A percentile compares a stretch with the other conserved stretches of the same genome.
Conservation (phyloP, 2,329 filamentous ascomycete species). For the Cyphellophora attinorum region DNA sequence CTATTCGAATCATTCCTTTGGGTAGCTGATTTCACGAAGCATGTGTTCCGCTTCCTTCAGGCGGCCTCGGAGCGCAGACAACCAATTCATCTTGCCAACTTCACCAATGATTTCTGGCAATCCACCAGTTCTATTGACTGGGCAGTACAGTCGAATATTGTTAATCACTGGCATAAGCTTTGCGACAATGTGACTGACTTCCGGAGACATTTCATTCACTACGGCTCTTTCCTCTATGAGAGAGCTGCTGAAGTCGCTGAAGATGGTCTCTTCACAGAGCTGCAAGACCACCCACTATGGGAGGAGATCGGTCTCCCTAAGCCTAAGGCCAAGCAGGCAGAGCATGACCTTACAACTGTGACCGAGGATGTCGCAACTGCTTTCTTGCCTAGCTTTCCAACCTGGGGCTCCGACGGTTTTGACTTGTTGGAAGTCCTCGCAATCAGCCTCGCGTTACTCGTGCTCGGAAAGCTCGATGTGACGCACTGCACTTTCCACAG, state of each 20-base stretch:
- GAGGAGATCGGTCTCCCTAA: conserved; percentile 38
- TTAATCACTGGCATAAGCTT: conserved; percentile 42
- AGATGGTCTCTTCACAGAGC: conserved; percentile 12
- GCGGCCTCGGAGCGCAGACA: conserved; percentile 12
- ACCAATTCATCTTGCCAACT: conserved; percentile 44
- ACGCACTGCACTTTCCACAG: no score
- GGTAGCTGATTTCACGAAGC: conserved; percentile 62
- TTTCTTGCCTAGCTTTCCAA: conserved; percentile 35
- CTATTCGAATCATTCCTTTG: conserved; percentile 59
- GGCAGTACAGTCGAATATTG: conserved; percentile 17
- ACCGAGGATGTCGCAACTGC: conserved; percentile 58
- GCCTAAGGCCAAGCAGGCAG: no score
- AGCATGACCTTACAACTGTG: no score
- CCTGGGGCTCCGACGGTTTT: conserved; percentile 39
- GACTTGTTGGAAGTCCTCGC: conserved; percentile 33
- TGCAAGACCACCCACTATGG: conserved; percentile 41
- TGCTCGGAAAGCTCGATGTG: no score
- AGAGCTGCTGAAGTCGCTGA: conserved; percentile 48
- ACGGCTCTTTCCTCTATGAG: conserved; percentile 56
- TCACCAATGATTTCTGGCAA: conserved; percentile 45
- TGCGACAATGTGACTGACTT: conserved; percentile 48
- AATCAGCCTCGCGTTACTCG: no score
- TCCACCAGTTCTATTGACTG: conserved; percentile 49
- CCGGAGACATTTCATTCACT: conserved; percentile 47
- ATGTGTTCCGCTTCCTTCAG: conserved; percentile 57